Percentiles rank a stretch among this genome's conserved stretches.
Conservation (phyloP, 2,329 filamentous ascomycete genomes). For the Ceratocystis harringtonii region DNA sequence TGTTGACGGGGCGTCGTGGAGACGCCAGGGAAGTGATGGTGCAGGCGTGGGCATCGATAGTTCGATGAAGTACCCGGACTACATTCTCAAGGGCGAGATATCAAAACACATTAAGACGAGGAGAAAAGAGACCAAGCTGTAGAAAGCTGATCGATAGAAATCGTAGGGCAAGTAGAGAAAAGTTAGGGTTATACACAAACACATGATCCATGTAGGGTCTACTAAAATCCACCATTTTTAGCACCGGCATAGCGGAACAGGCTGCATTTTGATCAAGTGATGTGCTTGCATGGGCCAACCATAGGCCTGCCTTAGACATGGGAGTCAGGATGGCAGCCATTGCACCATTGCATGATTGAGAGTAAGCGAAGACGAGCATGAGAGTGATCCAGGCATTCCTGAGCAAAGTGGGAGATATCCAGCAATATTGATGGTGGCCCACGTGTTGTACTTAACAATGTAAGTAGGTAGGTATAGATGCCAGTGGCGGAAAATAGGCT, state of each 20-base stretch:
- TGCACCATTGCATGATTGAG: constrained; percentile 1
- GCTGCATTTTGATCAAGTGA: neutral
- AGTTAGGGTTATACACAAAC: neutral
- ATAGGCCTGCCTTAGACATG: neutral
- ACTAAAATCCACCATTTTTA: neutral
- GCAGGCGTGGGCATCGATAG: constrained; percentile 33
- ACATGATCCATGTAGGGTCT: neutral
- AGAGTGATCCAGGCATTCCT: neutral
- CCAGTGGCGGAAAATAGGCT: neutral
- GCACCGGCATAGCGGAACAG: neutral
- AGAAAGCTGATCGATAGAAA: neutral
- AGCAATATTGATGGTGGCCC: neutral
- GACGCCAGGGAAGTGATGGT: constrained; percentile 30
- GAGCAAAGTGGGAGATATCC: too few relatives aligned
- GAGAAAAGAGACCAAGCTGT: constrained; percentile 29
- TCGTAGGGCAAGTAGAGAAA: neutral
- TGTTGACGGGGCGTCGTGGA: constrained; percentile 49
- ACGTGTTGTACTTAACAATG: neutral
- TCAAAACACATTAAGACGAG: constrained; percentile 25
- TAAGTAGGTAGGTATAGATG: neutral
- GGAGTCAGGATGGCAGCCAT: neutral
- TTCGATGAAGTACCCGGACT: constrained; percentile 39
- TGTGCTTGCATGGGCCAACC: neutral
- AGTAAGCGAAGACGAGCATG: neutral
- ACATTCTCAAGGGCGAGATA: constrained; percentile 26